A percentile compares a stretch with the other conserved stretches of the same genome.
Conservation (phyloP, 192 early-diverging fungal species). For the Neocallimastix lanati region DNA sequence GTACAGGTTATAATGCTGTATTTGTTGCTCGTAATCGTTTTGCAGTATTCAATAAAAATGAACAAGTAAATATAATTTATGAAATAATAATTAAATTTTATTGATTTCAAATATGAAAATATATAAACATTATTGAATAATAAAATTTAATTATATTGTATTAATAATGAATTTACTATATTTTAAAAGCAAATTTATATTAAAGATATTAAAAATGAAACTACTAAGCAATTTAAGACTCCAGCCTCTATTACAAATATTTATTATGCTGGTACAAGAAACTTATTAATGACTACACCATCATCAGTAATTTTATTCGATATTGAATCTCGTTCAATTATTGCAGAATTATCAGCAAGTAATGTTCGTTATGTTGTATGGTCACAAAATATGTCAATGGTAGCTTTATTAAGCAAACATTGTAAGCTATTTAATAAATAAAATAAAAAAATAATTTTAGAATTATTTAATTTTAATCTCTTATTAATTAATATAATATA, state of each 20-base stretch:
- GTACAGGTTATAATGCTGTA: slow-evolving; percentile 60
- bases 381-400: slow-evolving; percentile 71
- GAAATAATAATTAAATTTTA: too few relatives aligned
- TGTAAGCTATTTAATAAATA: slow-evolving; percentile 31
- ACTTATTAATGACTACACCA: slow-evolving; percentile 56
- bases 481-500: too few relatives aligned
- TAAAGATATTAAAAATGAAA: slow-evolving; percentile 69
- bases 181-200: slow-evolving; percentile 72
- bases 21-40: slow-evolving; percentile 95
- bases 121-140: too few relatives aligned
- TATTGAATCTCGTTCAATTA: slow-evolving; percentile 54
- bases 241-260: slow-evolving; percentile 64
- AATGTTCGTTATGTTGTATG: slow-evolving; percentile 87
- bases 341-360: slow-evolving; percentile 62
- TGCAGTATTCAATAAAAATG: slow-evolving; percentile 79
- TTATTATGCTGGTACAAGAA: slow-evolving; percentile 71
- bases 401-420: slow-evolving; percentile 91
- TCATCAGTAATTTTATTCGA: slow-evolving; percentile 85
- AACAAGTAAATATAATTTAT: too few relatives aligned
- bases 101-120: too few relatives aligned
- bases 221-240: slow-evolving; percentile 78
- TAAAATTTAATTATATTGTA: too few relatives aligned
- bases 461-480: too few relatives aligned
- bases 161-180: too few relatives aligned
- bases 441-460: too few relatives aligned